Conservation (phyloP, 768 basidiomycete genomes). For the Kwoniella heveanensis region DNA sequence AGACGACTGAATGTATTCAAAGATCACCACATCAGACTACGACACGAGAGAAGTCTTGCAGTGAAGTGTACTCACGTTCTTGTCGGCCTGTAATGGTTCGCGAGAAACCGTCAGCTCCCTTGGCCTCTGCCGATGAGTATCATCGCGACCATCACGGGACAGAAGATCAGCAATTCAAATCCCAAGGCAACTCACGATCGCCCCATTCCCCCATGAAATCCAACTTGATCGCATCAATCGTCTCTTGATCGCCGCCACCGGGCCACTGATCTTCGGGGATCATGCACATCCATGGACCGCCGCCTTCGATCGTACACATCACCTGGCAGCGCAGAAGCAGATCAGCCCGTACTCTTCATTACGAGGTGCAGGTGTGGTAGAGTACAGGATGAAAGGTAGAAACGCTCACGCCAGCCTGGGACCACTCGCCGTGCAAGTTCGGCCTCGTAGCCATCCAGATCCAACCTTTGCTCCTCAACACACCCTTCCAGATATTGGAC, state of each 20-base stretch:
- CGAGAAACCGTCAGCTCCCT: too few species aligned
- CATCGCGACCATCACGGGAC: too few species aligned
- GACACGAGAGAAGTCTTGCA: background rate
- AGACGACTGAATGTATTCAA: constrained; percentile 32
- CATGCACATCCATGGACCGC: constrained; percentile 50
- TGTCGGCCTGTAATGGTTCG: constrained; percentile 18
- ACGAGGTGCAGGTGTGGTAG: too few species aligned
- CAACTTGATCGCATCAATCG: constrained; percentile 43
- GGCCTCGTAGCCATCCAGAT: constrained; percentile 55
- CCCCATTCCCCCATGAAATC: constrained; percentile 56
- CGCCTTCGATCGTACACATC: constrained; percentile 52
- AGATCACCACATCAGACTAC: too few species aligned
- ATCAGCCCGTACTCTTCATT: too few species aligned
- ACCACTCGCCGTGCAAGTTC: constrained; percentile 52
- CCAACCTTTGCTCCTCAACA: constrained; percentile 55
- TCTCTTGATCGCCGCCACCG: constrained; percentile 37
- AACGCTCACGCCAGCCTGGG: constrained; percentile 47
- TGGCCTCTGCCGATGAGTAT: too few species aligned
- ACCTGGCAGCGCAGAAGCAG: too few species aligned
- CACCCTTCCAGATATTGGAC: constrained; percentile 42
- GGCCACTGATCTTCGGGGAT: constrained; percentile 48
- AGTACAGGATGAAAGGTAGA: background rate
- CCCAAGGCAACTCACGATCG: constrained; percentile 52
- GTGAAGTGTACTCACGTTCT: constrained; percentile 40
- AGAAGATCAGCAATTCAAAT: too few species aligned